A percentile compares a stretch with the other conserved stretches of the same genome.
Evolutionary conservation across 192 early-diverging fungal species (phyloP).

Genomic region (Coemansia sp.): DNA sequence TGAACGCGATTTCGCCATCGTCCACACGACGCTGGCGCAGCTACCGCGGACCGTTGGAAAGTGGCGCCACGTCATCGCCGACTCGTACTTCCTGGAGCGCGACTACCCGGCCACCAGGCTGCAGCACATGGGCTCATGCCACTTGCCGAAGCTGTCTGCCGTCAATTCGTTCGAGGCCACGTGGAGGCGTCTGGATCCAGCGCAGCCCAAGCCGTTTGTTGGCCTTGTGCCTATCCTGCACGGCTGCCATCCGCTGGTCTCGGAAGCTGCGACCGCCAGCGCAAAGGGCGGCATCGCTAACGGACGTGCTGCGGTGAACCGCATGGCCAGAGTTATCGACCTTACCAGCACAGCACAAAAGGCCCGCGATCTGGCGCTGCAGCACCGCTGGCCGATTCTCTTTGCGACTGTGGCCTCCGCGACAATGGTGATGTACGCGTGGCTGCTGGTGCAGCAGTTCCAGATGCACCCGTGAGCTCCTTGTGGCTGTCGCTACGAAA

Average conservation of each 20-base stretch:
- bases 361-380: slow-evolving; percentile 41
- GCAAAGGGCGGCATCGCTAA: background rate
- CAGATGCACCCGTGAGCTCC: slow-evolving; percentile 20
- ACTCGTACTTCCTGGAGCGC: slow-evolving; percentile 34
- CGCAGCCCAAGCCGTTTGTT: slow-evolving; percentile 29
- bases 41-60: slow-evolving; percentile 17
- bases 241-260: slow-evolving; percentile 40
- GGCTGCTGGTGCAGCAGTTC: slow-evolving; percentile 48
- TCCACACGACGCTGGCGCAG: slow-evolving; percentile 39
- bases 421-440: slow-evolving; percentile 48
- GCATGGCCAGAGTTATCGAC: slow-evolving; percentile 47
- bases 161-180: slow-evolving; percentile 43
- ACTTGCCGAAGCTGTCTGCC: slow-evolving; percentile 35
- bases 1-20: slow-evolving; percentile 44
- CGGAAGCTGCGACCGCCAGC: background rate
- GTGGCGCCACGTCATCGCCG: slow-evolving; percentile 42
- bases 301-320: slow-evolving; percentile 8
- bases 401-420: slow-evolving; percentile 46
- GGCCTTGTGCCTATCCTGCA: slow-evolving; percentile 23
- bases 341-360: slow-evolving; percentile 43
- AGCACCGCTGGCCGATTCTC: slow-evolving; percentile 43
- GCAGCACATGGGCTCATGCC: slow-evolving; percentile 41
- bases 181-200: slow-evolving; percentile 52
- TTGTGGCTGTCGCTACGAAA: no score
- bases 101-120: slow-evolving; percentile 42